phyloP scores from a whole-genome alignment of 2,329 filamentous ascomycete species.

The Macrophomina pseudophaseolina region DNA sequence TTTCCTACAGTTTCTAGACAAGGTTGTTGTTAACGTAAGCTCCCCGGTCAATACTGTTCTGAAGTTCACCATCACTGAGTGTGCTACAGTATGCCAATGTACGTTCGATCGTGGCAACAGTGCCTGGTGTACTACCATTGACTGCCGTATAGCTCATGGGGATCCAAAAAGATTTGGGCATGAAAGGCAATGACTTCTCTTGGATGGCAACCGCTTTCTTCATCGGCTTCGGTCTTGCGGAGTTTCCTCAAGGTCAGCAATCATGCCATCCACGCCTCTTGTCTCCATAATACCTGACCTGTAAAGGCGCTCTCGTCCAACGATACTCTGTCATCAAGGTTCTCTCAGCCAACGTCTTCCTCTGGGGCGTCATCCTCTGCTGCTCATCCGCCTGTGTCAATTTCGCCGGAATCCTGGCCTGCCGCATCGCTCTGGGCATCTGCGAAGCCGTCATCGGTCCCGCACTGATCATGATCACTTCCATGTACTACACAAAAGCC shows the following conservation, averaged over 20 bases:
- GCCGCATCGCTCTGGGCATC: conserved; percentile 60
- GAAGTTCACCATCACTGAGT: background rate
- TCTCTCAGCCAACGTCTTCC: conserved; percentile 7
- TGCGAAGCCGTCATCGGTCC: conserved; percentile 67
- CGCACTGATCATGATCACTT: conserved; percentile 65
- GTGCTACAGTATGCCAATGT: background rate
- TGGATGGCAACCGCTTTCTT: conserved; percentile 29
- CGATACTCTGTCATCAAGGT: conserved; percentile 26
- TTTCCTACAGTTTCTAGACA: conserved; percentile 47
- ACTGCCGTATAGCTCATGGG: conserved; percentile 12
- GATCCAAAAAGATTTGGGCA: conserved; percentile 10
- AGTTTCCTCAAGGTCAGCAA: conserved; percentile 28
- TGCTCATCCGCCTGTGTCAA: conserved; percentile 60
- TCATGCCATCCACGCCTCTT: background rate
- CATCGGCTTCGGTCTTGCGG: conserved; percentile 27
- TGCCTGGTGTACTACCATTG: background rate
- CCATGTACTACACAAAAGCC: conserved; percentile 62
- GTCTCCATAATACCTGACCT: background rate
- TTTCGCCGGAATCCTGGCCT: conserved; percentile 59
- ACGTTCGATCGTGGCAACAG: no score
- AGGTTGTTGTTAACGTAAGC: conserved; percentile 35
- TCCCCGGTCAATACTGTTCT: conserved; percentile 22
- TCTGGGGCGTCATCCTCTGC: conserved; percentile 17
- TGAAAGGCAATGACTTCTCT: conserved; percentile 25
- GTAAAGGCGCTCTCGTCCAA: conserved; percentile 25